Percentiles rank a stretch among this genome's conserved stretches.
These are phyloP conservation scores for Pichia sorboxylosa DNA, from an alignment of 1,139 yeast genomes.

Conservation along the genomic window DNA sequence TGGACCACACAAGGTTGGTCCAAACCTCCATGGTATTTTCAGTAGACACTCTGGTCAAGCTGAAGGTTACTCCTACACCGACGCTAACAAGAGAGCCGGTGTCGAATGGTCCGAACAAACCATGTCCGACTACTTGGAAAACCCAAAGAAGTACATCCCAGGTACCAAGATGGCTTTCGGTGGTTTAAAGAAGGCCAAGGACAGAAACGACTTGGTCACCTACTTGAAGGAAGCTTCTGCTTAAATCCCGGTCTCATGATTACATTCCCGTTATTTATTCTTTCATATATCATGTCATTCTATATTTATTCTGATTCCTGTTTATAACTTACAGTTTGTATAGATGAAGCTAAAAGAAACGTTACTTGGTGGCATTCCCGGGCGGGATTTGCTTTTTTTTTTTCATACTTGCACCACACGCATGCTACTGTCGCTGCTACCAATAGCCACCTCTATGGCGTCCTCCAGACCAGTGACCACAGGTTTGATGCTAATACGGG, in stretches of 20 bases:
- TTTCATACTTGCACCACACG: too few species aligned
- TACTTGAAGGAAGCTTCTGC: slow-evolving; percentile 67
- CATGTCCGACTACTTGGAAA: slow-evolving; percentile 90
- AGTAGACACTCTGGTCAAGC: slow-evolving; percentile 91
- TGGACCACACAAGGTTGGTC: slow-evolving; percentile 98
- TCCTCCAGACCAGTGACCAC: slow-evolving; percentile 17
- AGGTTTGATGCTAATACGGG: too few species aligned
- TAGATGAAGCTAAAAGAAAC: too few species aligned
- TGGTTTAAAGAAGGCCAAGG: slow-evolving; percentile 98
- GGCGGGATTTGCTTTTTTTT: too few species aligned
- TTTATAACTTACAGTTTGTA: too few species aligned
- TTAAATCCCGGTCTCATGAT: neutral
- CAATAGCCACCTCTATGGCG: slow-evolving; percentile 41
- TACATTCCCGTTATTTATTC: too few species aligned
- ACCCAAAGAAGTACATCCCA: slow-evolving; percentile 99
- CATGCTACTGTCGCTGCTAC: slow-evolving; percentile 60
- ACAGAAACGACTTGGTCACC: slow-evolving; percentile 92
- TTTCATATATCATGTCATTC: too few species aligned
- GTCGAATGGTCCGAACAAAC: slow-evolving; percentile 80
- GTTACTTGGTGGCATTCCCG: too few species aligned
- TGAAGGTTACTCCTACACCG: slow-evolving; percentile 90
- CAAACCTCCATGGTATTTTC: slow-evolving; percentile 89
- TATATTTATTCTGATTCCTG: too few species aligned
- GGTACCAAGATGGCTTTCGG: slow-evolving; percentile 99
- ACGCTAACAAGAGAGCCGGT: slow-evolving; percentile 96